Conservation (phyloP, 108 stramenopile species). For the Pseudonitzschia multiseries region DNA sequence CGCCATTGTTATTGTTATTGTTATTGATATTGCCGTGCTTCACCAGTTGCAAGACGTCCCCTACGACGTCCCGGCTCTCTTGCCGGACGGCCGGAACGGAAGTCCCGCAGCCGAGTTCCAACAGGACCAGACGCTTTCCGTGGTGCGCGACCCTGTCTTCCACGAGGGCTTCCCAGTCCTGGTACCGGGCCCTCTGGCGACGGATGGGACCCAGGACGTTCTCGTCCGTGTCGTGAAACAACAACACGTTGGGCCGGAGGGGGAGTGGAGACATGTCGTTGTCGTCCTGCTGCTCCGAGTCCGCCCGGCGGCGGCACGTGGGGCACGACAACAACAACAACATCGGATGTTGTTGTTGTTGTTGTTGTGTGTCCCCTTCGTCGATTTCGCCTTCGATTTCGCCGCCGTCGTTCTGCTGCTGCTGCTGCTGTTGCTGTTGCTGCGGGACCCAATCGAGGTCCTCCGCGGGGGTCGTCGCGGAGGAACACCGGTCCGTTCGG, state of each 20-base stretch:
- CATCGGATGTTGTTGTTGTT: neutral
- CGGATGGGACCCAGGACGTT: constrained; percentile 8
- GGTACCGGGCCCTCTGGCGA: constrained; percentile 28
- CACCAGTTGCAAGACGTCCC: constrained; percentile 14
- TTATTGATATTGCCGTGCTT: neutral
- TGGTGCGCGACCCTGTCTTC: constrained; percentile 9
- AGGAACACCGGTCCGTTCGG: neutral
- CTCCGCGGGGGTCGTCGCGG: neutral
- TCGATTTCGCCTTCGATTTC: no score
- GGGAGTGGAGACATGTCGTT: no score
- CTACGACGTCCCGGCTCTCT: constrained; percentile 51
- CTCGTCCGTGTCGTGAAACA: constrained; percentile 21
- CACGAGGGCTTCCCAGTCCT: constrained; percentile 49
- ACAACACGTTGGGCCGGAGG: constrained; percentile 20
- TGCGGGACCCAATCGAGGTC: neutral
- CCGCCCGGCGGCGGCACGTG: no score
- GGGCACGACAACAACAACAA: neutral
- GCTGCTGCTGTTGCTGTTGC: neutral
- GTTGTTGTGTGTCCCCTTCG: neutral
- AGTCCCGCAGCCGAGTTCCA: constrained; percentile 60
- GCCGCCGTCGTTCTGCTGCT: neutral
- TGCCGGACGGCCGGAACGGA: constrained; percentile 57
- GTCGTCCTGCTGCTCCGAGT: no score
- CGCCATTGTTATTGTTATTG: neutral
- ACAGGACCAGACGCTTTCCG: constrained; percentile 33